Evolutionary conservation across 1,284 basidiomycete genomes (phyloP), one percentile per base, ranked within the genome.

Genomic region (Rhodotorula mucilaginosa): DNA sequence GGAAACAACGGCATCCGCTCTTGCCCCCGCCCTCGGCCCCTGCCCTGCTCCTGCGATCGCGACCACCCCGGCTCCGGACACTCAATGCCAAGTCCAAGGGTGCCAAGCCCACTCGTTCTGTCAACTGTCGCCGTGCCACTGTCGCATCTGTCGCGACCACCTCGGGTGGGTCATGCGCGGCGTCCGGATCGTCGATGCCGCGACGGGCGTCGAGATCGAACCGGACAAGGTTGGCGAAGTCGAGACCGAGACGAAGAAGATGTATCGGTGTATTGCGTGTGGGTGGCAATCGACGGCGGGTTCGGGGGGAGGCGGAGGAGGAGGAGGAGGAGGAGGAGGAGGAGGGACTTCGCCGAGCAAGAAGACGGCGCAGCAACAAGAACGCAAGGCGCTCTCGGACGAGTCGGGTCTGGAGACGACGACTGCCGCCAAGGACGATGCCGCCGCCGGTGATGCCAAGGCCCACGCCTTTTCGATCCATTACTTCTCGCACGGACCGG

Each of bases 91-190:
- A 19, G 39, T 54, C 5, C 23, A 4, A 6, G 44, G n/a, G 5
- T 68, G 67, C 29, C 26, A 21, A 5, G 57, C 61, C 8, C n/a
- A 5, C 16, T 34, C 54, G 15, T 59, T 58, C 48, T 73, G 71
- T 57, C 34, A 61, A 61, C 49, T 73, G 29, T 47, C 52, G 29
- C 65, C 72, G 31, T 73, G 72, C 46, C 60, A 57, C 2, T 70
- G 69, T 47, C 34, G 58, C 10, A n/a, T 70, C n/a, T 73, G 69
- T 31, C 46, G 67, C 26, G 63, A 65, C n/a, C 70, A 65, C 48
- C 54, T 65, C 39, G 70, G 59, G 0, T 68, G 54, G 61, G 63
- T 67, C 47, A 58, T 65, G 16, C 47, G 64, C 21, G 48, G 48
- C 23, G 56, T 34, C 29, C 16, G 31, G 23, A 48, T 23, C 12